Conservation (phyloP, 108 stramenopile species). For the Heterococcus sp. region DNA sequence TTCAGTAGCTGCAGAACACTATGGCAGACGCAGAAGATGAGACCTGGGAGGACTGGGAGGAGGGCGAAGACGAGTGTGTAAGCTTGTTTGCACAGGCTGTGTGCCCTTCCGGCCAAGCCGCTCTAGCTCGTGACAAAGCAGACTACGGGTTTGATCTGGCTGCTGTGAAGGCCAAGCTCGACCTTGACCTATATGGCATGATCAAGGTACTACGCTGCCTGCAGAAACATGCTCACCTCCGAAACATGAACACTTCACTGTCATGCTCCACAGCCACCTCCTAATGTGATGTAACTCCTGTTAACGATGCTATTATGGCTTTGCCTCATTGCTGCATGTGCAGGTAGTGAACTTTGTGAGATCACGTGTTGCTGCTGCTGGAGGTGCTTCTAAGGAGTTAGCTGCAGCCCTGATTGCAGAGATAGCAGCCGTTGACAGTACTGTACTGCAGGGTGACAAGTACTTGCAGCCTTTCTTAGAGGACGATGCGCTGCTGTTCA, state of each 20-base stretch:
- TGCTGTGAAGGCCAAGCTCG: constrained; percentile 6
- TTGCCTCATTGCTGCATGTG: not conserved
- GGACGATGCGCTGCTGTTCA: not conserved
- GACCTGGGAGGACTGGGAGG: not conserved
- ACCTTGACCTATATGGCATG: not conserved
- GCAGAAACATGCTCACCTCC: no score
- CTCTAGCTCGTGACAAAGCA: constrained; percentile 17
- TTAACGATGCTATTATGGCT: not conserved
- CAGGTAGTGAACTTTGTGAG: not conserved
- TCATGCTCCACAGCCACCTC: not conserved
- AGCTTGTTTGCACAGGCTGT: not conserved
- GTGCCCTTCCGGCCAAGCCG: constrained; percentile 3
- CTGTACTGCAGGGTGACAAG: not conserved
- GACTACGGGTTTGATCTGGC: constrained; percentile 25
- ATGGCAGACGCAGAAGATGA: not conserved
- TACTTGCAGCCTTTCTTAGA: not conserved
- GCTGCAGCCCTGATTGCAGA: not conserved
- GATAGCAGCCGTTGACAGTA: not conserved
- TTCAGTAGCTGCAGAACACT: no score
- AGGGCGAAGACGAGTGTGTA: not conserved
- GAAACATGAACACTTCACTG: no score
- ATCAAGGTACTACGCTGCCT: constrained; percentile 1
- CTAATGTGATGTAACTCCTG: not conserved
- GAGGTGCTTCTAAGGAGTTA: not conserved
- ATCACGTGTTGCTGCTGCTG: not conserved